A percentile compares a stretch with the other conserved stretches of the same genome.
Conservation (phyloP, 2,329 filamentous ascomycete species). For the Pseudogymnoascus sp. region DNA sequence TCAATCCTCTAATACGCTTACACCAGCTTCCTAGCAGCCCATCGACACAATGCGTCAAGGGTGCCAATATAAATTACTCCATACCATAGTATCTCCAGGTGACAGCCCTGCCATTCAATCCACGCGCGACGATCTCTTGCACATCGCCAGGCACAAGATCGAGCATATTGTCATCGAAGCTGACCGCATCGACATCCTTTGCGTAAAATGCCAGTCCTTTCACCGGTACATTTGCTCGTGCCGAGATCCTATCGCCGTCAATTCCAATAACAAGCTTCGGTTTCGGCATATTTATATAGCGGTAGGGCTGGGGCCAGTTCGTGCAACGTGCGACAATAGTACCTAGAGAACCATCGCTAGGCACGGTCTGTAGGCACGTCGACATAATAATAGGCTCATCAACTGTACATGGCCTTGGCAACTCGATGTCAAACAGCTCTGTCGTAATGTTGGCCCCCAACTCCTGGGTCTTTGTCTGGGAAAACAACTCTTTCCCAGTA, state of each 20-base stretch:
- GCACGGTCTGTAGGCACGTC: conserved; percentile 27
- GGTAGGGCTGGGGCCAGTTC: conserved; percentile 63
- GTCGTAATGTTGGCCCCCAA: conserved; percentile 25
- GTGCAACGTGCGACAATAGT: conserved; percentile 51
- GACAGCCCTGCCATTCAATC: conserved; percentile 19
- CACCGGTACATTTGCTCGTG: conserved; percentile 53
- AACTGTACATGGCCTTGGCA: neutral
- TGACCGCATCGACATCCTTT: conserved; percentile 43
- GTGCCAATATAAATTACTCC: neutral
- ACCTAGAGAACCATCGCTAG: conserved; percentile 24
- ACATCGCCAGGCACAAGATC: conserved; percentile 58
- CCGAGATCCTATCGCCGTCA: conserved; percentile 34
- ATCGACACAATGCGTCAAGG: neutral
- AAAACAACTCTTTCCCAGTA: neutral
- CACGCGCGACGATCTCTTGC: conserved; percentile 41
- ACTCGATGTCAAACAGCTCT: conserved; percentile 30
- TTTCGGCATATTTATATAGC: conserved; percentile 36
- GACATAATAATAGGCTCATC: neutral
- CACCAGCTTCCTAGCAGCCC: neutral
- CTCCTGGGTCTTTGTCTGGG: neutral
- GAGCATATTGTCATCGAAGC: conserved; percentile 55
- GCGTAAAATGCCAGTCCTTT: conserved; percentile 55
- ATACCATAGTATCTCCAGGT: neutral
- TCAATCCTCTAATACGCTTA: neutral
- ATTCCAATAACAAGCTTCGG: conserved; percentile 11